Conservation (phyloP, 352 stramenopile species). For the Thraustochytrium sp. region DNA sequence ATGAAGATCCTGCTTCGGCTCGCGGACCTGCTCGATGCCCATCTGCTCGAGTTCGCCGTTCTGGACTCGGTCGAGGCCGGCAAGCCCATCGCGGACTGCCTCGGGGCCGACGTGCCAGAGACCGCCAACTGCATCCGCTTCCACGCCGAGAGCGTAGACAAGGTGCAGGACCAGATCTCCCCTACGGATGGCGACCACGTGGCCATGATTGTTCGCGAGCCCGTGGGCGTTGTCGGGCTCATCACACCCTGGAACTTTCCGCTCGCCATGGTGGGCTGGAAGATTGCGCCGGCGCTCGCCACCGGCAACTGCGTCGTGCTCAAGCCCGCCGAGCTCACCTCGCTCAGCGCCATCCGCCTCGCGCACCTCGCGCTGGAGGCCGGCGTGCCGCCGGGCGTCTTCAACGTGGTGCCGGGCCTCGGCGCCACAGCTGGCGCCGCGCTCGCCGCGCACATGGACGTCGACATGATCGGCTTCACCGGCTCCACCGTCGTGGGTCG, state of each 20-base stretch:
- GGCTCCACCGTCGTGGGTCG: constrained; percentile 72
- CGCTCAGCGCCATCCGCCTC: constrained; percentile 66
- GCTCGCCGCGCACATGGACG: constrained; percentile 56
- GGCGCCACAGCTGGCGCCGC: constrained; percentile 52
- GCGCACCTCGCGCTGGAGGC: constrained; percentile 60
- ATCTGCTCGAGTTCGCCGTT: constrained; percentile 49
- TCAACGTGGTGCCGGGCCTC: constrained; percentile 56
- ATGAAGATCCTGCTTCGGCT: constrained; percentile 51
- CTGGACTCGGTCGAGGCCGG: constrained; percentile 55
- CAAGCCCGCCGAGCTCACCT: constrained; percentile 73
- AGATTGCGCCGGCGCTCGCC: constrained; percentile 67
- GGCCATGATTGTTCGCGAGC: constrained; percentile 52
- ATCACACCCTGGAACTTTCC: constrained; percentile 74
- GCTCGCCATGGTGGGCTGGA: constrained; percentile 69
- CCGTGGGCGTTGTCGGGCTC: constrained; percentile 61
- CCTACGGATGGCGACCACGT: constrained; percentile 50
- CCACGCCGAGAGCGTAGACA: constrained; percentile 52
- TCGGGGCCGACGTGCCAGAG: constrained; percentile 48
- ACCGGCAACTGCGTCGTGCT: constrained; percentile 70
- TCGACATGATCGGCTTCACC: constrained; percentile 83
- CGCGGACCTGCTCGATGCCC: constrained; percentile 49
- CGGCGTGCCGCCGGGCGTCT: constrained; percentile 55
- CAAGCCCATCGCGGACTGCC: constrained; percentile 52
- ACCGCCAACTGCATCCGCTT: constrained; percentile 49
- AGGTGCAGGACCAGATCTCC: constrained; percentile 52